Percentiles rank a stretch among this genome's conserved stretches.
Evolutionary conservation across 1,139 yeast genomes (phyloP).

Genomic region (Candida dubliniensis): DNA sequence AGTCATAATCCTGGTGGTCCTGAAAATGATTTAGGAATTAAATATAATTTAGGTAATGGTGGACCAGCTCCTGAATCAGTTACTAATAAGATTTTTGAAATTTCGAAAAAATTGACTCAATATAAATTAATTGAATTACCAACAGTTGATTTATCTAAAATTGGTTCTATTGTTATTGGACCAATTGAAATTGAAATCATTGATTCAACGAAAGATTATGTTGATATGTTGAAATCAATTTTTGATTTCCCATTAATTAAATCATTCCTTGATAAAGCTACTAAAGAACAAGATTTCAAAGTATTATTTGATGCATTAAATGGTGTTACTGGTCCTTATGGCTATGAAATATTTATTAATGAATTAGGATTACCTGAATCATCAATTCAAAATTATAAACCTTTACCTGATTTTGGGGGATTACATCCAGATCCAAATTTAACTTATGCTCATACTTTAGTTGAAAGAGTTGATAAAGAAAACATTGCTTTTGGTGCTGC

Average conservation of each 20-base stretch:
- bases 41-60: conserved; percentile 91
- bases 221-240: conserved; percentile 74
- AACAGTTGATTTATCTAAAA: conserved; percentile 54
- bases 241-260: conserved; percentile 86
- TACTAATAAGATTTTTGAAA: conserved; percentile 81
- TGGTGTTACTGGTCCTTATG: conserved; percentile 98
- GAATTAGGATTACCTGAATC: conserved; percentile 75
- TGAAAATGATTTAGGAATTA: conserved; percentile 86
- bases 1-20: conserved; percentile 99
- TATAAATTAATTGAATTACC: conserved; percentile 64
- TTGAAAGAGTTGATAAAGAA: conserved; percentile 76
- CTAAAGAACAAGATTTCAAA: conserved; percentile 53
- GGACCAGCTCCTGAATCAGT: conserved; percentile 99
- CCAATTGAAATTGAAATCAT: conserved; percentile 73
- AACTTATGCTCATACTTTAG: conserved; percentile 89
- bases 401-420: conserved; percentile 93
- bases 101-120: conserved; percentile 55
- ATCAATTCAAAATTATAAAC: conserved; percentile 74
- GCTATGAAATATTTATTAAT: conserved; percentile 75
- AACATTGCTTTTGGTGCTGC: conserved; percentile 95
- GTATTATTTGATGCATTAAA: conserved; percentile 87
- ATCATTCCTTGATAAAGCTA: conserved; percentile 54
- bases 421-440: conserved; percentile 97
- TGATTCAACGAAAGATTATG: conserved; percentile 79
- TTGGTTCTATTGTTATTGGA: conserved; percentile 57